Percentiles rank a stretch among this genome's conserved stretches.
Evolutionary conservation across 2,329 filamentous ascomycete genomes (phyloP).

Genomic region (Trichoderma brevicompactum): DNA sequence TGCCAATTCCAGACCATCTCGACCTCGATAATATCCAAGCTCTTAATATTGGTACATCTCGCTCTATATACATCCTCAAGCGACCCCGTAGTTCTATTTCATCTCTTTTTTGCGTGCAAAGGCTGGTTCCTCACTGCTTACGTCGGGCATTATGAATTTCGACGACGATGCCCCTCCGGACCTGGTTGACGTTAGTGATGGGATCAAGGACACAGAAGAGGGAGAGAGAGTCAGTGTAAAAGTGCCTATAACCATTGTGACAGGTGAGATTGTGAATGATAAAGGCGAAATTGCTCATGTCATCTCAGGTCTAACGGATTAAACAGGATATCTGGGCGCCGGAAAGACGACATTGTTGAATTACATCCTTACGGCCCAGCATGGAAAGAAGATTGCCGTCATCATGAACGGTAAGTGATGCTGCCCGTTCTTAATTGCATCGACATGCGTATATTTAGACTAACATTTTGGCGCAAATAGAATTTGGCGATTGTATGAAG

Average conservation of each 20-base stretch:
- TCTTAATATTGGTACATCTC: neutral
- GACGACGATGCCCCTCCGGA: slow-evolving; percentile 72
- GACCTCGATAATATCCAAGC: neutral
- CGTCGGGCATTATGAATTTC: slow-evolving; percentile 55
- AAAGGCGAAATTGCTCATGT: neutral
- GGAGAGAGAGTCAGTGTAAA: slow-evolving; percentile 63
- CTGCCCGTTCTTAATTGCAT: neutral
- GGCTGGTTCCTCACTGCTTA: neutral
- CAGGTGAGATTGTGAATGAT: slow-evolving; percentile 54
- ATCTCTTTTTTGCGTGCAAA: neutral
- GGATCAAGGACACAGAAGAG: slow-evolving; percentile 47
- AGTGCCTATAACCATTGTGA: slow-evolving; percentile 85
- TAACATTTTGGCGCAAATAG: slow-evolving; percentile 46
- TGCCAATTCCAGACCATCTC: neutral
- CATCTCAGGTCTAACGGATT: neutral
- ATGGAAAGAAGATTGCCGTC: slow-evolving; percentile 97
- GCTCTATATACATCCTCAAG: neutral
- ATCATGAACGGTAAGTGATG: slow-evolving; percentile 78
- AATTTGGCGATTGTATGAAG: slow-evolving; percentile 77
- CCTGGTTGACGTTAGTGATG: slow-evolving; percentile 55
- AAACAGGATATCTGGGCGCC: slow-evolving; percentile 83
- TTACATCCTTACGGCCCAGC: slow-evolving; percentile 91
- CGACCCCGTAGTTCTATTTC: neutral
- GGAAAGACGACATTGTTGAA: slow-evolving; percentile 96
- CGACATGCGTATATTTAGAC: neutral